Evolutionary conservation across 2,329 filamentous ascomycete genomes (phyloP).

Genomic region (Golovinomyces cichoracearum): DNA sequence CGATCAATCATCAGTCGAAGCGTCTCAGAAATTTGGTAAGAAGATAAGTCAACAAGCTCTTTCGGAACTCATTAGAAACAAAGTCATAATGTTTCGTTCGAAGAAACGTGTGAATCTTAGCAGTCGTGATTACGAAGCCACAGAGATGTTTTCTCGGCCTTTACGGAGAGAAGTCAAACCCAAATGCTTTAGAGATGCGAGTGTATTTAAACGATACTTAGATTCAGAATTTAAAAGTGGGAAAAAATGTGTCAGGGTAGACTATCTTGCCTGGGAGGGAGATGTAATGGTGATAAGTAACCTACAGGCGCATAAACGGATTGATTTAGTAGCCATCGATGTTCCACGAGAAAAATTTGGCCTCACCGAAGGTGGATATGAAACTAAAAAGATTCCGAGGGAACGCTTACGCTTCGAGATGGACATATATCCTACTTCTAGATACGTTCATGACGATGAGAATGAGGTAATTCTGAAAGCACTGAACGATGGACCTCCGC

Average conservation of each 20-base stretch:
- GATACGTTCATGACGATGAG: slow-evolving; percentile 30
- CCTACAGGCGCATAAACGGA: slow-evolving; percentile 30
- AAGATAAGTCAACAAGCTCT: slow-evolving; percentile 8
- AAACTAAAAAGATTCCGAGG: slow-evolving; percentile 41
- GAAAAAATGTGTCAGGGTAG: slow-evolving; percentile 18
- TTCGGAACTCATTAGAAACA: slow-evolving; percentile 7
- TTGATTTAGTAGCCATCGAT: slow-evolving; percentile 27
- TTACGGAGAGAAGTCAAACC: slow-evolving; percentile 30
- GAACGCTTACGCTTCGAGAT: slow-evolving; percentile 38
- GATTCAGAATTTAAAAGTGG: slow-evolving; percentile 23
- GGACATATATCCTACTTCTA: slow-evolving; percentile 28
- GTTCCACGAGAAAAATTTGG: slow-evolving; percentile 41
- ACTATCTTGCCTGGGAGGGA: slow-evolving; percentile 34
- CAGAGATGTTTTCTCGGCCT: slow-evolving; percentile 28
- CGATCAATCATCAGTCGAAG: slow-evolving; percentile 22
- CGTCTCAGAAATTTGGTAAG: slow-evolving; percentile 18
- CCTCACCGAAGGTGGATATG: slow-evolving; percentile 44
- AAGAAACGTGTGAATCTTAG: slow-evolving; percentile 28
- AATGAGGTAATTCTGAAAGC: slow-evolving; percentile 20
- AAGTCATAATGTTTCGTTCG: slow-evolving; percentile 28
- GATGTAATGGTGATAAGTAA: slow-evolving; percentile 41
- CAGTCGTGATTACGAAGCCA: slow-evolving; percentile 35
- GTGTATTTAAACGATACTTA: slow-evolving; percentile 31
- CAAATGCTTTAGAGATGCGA: slow-evolving; percentile 31
- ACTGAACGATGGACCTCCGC: slow-evolving; percentile 10